Conservation (phyloP, 2,329 filamentous ascomycete species). For the Colletotrichum kahawae region DNA sequence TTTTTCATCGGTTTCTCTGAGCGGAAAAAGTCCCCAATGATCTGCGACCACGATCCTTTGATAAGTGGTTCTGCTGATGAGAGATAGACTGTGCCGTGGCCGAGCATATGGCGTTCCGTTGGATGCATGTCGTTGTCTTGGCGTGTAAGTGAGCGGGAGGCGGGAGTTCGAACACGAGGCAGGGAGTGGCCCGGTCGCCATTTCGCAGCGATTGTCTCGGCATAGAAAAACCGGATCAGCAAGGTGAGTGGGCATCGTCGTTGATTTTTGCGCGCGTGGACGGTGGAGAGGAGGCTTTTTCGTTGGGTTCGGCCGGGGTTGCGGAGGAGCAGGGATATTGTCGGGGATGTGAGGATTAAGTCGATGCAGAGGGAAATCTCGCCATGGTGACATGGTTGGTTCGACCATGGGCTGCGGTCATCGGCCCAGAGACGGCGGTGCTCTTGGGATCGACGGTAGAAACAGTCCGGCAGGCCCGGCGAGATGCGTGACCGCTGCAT, state of each 20-base stretch:
- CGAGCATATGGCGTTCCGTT: not conserved
- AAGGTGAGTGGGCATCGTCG: not conserved
- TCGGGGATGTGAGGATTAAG: not conserved
- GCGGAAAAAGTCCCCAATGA: not conserved
- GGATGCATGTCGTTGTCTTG: not conserved
- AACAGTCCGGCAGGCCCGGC: not conserved
- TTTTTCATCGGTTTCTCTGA: not conserved
- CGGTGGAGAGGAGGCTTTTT: not conserved
- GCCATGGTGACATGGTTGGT: not conserved
- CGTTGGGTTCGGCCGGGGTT: not conserved
- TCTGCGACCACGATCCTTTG: not conserved
- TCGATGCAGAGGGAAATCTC: not conserved
- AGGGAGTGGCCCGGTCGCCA: not conserved
- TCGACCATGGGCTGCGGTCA: not conserved
- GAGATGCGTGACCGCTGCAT: not conserved
- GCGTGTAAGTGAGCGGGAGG: not conserved
- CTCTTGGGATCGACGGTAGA: not conserved
- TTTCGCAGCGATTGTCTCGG: not conserved
- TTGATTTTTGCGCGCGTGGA: not conserved
- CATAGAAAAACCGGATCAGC: constrained; percentile 7
- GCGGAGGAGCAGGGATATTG: not conserved
- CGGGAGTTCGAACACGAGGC: not conserved
- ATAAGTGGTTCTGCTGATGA: not conserved
- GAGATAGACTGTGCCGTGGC: not conserved
- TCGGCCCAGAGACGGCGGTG: not conserved